Percentiles rank a stretch among this genome's conserved stretches.
These are phyloP conservation scores for Buxus sempervirens DNA, from an alignment of 164 flowering plant species.

Conservation along the genomic window DNA sequence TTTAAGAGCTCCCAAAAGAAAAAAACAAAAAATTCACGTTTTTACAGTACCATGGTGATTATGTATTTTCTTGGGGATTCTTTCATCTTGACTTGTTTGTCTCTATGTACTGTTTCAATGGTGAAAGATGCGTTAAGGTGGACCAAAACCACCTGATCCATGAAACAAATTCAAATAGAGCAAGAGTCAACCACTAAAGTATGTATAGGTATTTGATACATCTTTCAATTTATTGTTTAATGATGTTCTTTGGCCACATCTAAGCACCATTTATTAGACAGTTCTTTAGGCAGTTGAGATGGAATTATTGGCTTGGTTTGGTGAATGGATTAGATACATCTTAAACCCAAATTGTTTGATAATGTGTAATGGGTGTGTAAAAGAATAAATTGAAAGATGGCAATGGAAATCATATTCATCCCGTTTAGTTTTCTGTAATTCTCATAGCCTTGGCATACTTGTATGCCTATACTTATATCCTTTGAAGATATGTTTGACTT, in stretches of 20 bases:
- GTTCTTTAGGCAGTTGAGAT: background rate
- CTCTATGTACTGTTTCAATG: slow-evolving; percentile 18
- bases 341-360: background rate
- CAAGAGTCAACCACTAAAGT: slow-evolving; percentile 40
- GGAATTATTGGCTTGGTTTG: background rate
- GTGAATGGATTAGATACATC: background rate
- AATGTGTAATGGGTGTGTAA: background rate
- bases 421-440: no score
- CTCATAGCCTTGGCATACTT: no score
- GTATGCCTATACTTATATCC: no score
- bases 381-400: background rate
- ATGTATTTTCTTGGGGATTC: no score
- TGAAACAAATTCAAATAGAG: slow-evolving; percentile 22
- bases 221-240: background rate
- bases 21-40: background rate
- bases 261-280: background rate
- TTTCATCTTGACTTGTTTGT: slow-evolving; percentile 12
- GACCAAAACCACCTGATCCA: slow-evolving; percentile 29
- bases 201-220: background rate
- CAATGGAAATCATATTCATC: no score
- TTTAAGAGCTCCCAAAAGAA: background rate
- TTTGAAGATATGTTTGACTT: no score
- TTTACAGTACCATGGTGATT: background rate
- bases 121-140: slow-evolving; percentile 24
- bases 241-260: background rate